Conservation (phyloP, 1,139 yeast species). For the Lodderomyces elongisporus region DNA sequence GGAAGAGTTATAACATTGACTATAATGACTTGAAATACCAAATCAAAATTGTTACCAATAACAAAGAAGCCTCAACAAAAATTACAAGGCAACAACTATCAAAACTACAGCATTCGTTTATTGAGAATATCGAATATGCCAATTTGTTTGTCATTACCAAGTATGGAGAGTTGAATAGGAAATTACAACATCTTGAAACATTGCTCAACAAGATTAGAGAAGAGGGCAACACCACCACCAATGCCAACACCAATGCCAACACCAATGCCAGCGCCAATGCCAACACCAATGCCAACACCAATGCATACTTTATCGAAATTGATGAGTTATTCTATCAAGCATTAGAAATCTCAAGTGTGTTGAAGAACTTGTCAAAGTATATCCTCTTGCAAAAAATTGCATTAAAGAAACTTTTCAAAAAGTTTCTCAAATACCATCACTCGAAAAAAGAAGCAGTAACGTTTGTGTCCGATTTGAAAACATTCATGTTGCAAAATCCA, state of each 20-base stretch:
- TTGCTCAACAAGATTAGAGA: constrained; percentile 11
- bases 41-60: constrained; percentile 42
- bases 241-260: no score
- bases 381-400: constrained; percentile 80
- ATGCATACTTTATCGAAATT: constrained; percentile 15
- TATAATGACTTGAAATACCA: constrained; percentile 69
- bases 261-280: background rate
- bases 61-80: no score
- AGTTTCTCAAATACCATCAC: constrained; percentile 60
- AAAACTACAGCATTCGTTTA: constrained; percentile 28
- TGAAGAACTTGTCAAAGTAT: constrained; percentile 70
- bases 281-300: constrained; percentile 3
- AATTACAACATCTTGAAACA: constrained; percentile 20
- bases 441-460: constrained; percentile 32
- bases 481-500: constrained; percentile 30
- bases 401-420: constrained; percentile 72
- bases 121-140: constrained; percentile 48
- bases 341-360: constrained; percentile 49
- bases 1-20: constrained; percentile 80
- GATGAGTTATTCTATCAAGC: constrained; percentile 34
- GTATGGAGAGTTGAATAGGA: constrained; percentile 51
- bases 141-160: constrained; percentile 63
- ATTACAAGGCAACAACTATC: constrained; percentile 14
- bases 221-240: background rate
- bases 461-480: constrained; percentile 34